Evolutionary conservation across 345 rosid species (phyloP), one percentile per base, ranked within the genome.

Genomic region (Acer yangbiense): DNA sequence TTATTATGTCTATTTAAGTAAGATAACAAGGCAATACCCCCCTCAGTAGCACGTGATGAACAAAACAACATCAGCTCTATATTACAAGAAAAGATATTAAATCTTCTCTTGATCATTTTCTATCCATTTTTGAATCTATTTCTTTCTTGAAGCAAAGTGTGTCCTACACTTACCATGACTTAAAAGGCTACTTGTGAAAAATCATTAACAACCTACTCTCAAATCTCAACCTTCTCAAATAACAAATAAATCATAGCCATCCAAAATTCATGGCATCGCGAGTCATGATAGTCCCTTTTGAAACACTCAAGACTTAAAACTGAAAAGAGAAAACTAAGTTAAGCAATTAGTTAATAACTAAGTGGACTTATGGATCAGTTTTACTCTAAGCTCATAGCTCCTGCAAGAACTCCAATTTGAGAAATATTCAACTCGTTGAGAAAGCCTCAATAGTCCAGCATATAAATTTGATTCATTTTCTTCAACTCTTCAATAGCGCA

Each of bases 161-260:
- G 39, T 35, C 39, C 39, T 35, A 35, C 39, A 35, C 6, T 35
- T 11, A 46, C 50, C 13, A 46, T 46, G 50, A 46, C 50, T 46
- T 3, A n/a, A 58, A 18, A n/a, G 63, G 63, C 27, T 58, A 58
- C 20, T 58, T 58, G 0, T 4, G 1, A 58, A 58, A 6, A 18
- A 58, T 58, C 21, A 58, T 20, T 58, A 58, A 58, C 63, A 58
- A 60, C 9, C 64, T 21, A 18, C 27, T 21, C 12, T n/a, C 64
- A 60, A 7, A 9, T 43, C 9, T n/a, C 64, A 60, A 18, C 64
- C 27, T 60, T 60, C 27, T 8, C 13, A 60, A 60, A n/a, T 60
- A 60, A 60, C 64, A 60, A 60, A 16, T 60, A 60, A 60, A 60
- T 60, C 64, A 20, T 7, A 60, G 63, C 63, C 63, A 58, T 58